Percentiles rank a stretch among this genome's conserved stretches.
These are phyloP conservation scores for Ambrosiella xylebori DNA, from an alignment of 2,329 filamentous ascomycete species.

Conservation along the genomic window DNA sequence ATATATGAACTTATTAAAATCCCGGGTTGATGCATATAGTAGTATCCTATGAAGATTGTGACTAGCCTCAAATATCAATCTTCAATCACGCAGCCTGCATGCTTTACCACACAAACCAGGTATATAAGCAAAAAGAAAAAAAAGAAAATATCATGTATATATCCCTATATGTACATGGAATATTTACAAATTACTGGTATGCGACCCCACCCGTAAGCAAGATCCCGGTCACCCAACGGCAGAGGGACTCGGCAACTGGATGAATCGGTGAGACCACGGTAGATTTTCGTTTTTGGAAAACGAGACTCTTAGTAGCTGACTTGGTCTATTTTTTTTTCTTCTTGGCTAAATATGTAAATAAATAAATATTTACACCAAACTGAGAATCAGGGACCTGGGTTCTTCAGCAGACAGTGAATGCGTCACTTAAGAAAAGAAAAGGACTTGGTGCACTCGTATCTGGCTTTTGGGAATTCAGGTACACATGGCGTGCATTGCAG, in stretches of 20 bases:
- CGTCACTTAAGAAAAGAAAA: not conserved
- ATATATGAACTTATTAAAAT: too few relatives aligned
- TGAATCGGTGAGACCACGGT: too few relatives aligned
- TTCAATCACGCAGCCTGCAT: not conserved
- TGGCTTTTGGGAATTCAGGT: not conserved
- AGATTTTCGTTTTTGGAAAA: too few relatives aligned
- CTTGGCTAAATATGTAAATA: too few relatives aligned
- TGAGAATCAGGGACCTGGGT: too few relatives aligned
- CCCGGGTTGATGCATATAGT: too few relatives aligned
- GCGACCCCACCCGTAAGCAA: not conserved
- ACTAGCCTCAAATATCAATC: not conserved
- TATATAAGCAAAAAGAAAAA: not conserved
- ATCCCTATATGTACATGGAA: too few relatives aligned
- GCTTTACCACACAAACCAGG: not conserved
- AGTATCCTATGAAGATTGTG: too few relatives aligned
- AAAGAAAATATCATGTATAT: too few relatives aligned
- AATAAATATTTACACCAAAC: too few relatives aligned
- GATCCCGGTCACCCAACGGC: not conserved
- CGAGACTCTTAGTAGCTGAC: too few relatives aligned
- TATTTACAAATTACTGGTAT: not conserved
- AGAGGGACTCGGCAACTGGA: not conserved
- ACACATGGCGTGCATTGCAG: not conserved
- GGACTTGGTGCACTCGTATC: not conserved
- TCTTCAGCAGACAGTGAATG: not conserved
- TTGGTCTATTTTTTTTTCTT: too few relatives aligned